Evolutionary conservation across 768 basidiomycete genomes (phyloP).

Genomic region (Lactarius indigo): DNA sequence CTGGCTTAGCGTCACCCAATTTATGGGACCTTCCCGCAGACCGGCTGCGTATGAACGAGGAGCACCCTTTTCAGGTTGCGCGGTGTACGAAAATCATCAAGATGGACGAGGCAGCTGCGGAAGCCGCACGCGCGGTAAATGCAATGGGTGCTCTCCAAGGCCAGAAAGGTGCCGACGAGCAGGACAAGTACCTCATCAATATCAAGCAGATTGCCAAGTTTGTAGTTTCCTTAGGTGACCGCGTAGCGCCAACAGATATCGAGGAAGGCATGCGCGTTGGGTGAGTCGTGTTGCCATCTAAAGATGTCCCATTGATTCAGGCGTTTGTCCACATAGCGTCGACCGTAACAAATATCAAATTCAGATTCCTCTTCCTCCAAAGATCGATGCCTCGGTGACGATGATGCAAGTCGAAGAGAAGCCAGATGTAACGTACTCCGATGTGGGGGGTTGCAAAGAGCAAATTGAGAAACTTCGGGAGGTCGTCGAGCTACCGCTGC

Average conservation of each 20-base stretch:
- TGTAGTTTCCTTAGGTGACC: constrained; percentile 94
- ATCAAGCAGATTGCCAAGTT: constrained; percentile 99
- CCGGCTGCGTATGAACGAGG: constrained; percentile 83
- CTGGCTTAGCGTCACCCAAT: constrained; percentile 94
- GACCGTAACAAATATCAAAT: constrained; percentile 98
- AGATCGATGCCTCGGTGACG: constrained; percentile 98
- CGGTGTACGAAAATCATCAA: constrained; percentile 98
- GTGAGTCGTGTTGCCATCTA: constrained; percentile 45
- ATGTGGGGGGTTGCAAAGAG: constrained; percentile 98
- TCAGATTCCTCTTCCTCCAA: constrained; percentile 96
- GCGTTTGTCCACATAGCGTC: constrained; percentile 50
- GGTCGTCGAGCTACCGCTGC: constrained; percentile 93
- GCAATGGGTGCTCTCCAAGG: constrained; percentile 74
- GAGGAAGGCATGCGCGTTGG: constrained; percentile 99
- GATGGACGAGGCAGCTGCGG: constrained; percentile 69
- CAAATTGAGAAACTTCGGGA: constrained; percentile 99
- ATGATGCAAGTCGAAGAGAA: constrained; percentile 99
- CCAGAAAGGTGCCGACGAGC: constrained; percentile 96
- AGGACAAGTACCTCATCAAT: constrained; percentile 99
- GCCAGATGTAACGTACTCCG: constrained; percentile 96
- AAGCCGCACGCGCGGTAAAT: constrained; percentile 75
- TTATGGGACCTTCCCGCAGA: constrained; percentile 97
- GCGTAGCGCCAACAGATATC: constrained; percentile 95
- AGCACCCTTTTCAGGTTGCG: constrained; percentile 94
- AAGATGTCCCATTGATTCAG: constrained; percentile 6